Evolutionary conservation across 2,329 filamentous ascomycete genomes (phyloP).

Genomic region (Balansia obtecta): DNA sequence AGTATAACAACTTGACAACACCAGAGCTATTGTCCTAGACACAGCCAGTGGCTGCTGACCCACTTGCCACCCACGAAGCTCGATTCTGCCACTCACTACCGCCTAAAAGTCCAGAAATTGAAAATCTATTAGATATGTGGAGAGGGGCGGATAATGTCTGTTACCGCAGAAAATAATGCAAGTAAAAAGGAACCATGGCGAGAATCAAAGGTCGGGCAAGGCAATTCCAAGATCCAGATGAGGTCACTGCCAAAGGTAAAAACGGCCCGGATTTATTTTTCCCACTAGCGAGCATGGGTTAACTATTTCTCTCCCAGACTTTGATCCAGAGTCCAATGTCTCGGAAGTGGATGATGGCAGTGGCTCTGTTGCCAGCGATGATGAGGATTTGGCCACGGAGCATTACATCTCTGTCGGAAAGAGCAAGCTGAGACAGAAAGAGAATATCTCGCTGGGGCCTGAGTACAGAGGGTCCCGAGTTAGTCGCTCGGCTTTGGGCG

Average conservation of each 20-base stretch:
- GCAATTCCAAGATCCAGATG: constrained; percentile 50
- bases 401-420: constrained; percentile 78
- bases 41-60: not conserved
- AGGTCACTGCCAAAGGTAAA: constrained; percentile 49
- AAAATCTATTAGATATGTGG: constrained; percentile 22
- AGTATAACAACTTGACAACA: not conserved
- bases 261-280: not conserved
- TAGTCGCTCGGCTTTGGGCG: constrained; percentile 53
- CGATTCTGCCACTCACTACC: constrained; percentile 33
- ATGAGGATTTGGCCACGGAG: constrained; percentile 57
- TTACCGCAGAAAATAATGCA: constrained; percentile 6
- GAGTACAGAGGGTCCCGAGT: constrained; percentile 71
- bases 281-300: not conserved
- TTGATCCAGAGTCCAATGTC: constrained; percentile 63
- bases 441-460: constrained; percentile 56
- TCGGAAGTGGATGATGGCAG: constrained; percentile 43
- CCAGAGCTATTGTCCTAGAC: too few relatives aligned
- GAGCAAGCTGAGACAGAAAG: constrained; percentile 68
- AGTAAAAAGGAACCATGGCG: constrained; percentile 29
- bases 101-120: constrained; percentile 36
- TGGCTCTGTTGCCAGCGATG: constrained; percentile 34
- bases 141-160: constrained; percentile 7
- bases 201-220: constrained; percentile 41
- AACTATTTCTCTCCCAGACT: constrained; percentile 39
- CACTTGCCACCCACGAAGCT: constrained; percentile 2